phyloP scores from a whole-genome alignment of 352 stramenopile species.

The Globisporangium iwayamae region DNA sequence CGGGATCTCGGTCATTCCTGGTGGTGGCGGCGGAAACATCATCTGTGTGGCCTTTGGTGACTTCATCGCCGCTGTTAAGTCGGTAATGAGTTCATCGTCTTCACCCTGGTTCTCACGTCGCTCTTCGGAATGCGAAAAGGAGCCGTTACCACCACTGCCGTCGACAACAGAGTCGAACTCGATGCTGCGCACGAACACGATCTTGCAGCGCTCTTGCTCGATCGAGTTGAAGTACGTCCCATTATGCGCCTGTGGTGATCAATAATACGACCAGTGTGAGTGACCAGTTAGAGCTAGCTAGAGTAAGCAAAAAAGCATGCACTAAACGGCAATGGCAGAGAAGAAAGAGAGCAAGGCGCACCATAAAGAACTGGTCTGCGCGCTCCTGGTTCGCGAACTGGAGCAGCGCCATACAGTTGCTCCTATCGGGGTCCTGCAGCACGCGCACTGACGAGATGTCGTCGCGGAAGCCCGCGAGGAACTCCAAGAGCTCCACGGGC shows the following conservation, averaged over 20 bases:
- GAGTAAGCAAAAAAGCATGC: not conserved
- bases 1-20: constrained; percentile 84
- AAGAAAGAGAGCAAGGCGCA: constrained; percentile 11
- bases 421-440: constrained; percentile 75
- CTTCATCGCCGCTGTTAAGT: not conserved
- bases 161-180: constrained; percentile 66
- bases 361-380: constrained; percentile 79
- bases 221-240: constrained; percentile 92
- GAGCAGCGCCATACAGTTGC: constrained; percentile 85
- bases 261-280: too few relatives aligned
- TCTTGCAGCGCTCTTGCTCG: constrained; percentile 85
- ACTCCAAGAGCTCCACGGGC: constrained; percentile 81
- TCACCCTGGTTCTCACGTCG: constrained; percentile 16
- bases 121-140: constrained; percentile 21
- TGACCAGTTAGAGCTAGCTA: too few relatives aligned
- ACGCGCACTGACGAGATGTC: constrained; percentile 79
- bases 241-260: constrained; percentile 64
- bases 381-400: constrained; percentile 77
- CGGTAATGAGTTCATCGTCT: constrained; percentile 3
- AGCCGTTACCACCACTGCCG: constrained; percentile 15
- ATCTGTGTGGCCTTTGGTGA: constrained; percentile 25
- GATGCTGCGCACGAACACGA: constrained; percentile 88
- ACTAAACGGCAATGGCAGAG: not conserved
- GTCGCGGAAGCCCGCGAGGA: constrained; percentile 66
- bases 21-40: constrained; percentile 56